phyloP scores from a whole-genome alignment of 1,284 basidiomycete genomes.

The Marasmius tenuissimus region DNA sequence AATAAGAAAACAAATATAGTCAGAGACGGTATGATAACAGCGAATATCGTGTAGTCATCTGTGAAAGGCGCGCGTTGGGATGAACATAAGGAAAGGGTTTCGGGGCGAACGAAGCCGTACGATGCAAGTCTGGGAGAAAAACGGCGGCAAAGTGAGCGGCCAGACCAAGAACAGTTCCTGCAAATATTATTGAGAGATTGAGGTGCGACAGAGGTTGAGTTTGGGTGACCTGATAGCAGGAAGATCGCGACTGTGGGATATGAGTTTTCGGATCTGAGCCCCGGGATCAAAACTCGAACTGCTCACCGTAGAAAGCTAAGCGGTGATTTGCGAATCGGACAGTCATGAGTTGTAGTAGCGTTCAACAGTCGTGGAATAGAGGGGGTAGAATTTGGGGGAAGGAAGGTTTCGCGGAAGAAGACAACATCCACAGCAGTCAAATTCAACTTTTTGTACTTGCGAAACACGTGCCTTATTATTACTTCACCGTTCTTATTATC shows the following conservation, averaged over 20 bases:
- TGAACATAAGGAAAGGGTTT: neutral
- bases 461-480: neutral
- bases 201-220: neutral
- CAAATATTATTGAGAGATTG: neutral
- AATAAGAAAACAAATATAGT: slow-evolving; percentile 61
- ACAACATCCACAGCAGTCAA: neutral
- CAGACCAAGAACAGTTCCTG: slow-evolving; percentile 65
- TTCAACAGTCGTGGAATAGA: neutral
- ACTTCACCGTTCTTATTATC: neutral
- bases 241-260: slow-evolving; percentile 50
- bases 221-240: slow-evolving; percentile 46
- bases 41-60: slow-evolving; percentile 72
- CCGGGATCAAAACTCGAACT: neutral
- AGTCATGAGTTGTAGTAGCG: slow-evolving; percentile 43
- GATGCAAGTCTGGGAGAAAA: slow-evolving; percentile 61
- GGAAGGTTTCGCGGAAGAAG: neutral
- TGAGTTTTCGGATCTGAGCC: neutral
- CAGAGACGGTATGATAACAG: slow-evolving; percentile 59
- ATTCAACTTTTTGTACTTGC: neutral
- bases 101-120: slow-evolving; percentile 37
- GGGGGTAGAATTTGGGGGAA: neutral
- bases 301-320: slow-evolving; percentile 48
- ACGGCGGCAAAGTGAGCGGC: slow-evolving; percentile 62
- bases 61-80: slow-evolving; percentile 7
- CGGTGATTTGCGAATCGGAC: slow-evolving; percentile 55